Evolutionary conservation across 805 yeast species (phyloP).

Genomic region (Nakazawaea ernobii): DNA sequence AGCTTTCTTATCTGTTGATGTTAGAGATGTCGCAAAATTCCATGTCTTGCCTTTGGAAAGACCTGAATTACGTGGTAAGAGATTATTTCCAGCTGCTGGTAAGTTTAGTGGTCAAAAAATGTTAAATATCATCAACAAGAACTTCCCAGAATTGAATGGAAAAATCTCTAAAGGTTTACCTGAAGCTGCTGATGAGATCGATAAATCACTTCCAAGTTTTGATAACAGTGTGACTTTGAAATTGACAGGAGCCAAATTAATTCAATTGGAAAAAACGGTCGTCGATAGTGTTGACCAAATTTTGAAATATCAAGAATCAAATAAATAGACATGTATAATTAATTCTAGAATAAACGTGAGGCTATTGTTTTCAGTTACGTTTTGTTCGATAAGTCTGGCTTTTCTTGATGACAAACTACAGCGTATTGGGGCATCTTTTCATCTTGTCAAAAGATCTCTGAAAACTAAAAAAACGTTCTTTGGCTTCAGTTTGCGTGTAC

Average conservation of each 20-base stretch:
- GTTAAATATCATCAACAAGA: constrained; percentile 27
- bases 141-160: constrained; percentile 28
- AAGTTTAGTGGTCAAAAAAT: constrained; percentile 19
- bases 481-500: no score
- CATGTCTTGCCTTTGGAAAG: constrained; percentile 33
- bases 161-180: constrained; percentile 32
- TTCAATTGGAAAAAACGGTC: constrained; percentile 7
- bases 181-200: constrained; percentile 18
- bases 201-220: not conserved
- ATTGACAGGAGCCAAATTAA: constrained; percentile 4
- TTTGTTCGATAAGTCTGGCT: no score
- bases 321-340: no score
- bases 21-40: constrained; percentile 57
- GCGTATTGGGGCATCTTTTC: no score
- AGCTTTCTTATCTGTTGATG: constrained; percentile 35
- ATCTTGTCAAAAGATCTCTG: no score
- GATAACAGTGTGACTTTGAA: not conserved
- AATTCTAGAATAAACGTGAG: no score
- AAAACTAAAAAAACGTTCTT: no score
- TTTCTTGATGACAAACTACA: no score
- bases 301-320: not conserved
- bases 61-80: constrained; percentile 7
- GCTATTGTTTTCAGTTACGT: no score
- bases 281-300: constrained; percentile 10
- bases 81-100: not conserved